Evolutionary conservation across 1,284 basidiomycete genomes (phyloP).

Genomic region (Pseudozyma tsukubaensis): DNA sequence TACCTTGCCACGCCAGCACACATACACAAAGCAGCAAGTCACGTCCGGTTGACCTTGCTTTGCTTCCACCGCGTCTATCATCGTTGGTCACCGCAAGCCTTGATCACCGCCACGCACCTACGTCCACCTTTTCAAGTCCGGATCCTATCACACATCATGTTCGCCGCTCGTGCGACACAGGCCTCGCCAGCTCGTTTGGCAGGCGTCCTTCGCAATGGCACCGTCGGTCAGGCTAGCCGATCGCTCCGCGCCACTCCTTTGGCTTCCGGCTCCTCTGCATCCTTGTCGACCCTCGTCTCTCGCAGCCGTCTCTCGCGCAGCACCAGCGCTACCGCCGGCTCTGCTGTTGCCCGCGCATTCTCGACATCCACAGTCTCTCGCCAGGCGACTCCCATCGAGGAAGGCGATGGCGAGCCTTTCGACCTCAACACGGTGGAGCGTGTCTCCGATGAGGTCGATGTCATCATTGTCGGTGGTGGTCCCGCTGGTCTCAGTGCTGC

Average conservation of each 20-base stretch:
- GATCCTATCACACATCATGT: slow-evolving; percentile 21
- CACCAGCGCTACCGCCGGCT: slow-evolving; percentile 16
- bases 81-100: background rate
- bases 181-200: slow-evolving; percentile 45
- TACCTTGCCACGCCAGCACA: background rate
- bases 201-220: slow-evolving; percentile 22
- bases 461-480: slow-evolving; percentile 95
- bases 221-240: slow-evolving; percentile 17
- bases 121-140: background rate
- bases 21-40: background rate
- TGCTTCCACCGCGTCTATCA: background rate
- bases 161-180: slow-evolving; percentile 34
- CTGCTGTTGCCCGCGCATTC: slow-evolving; percentile 31
- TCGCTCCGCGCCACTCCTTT: slow-evolving; percentile 28
- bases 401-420: slow-evolving; percentile 60
- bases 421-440: slow-evolving; percentile 65
- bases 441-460: slow-evolving; percentile 80
- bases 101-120: background rate
- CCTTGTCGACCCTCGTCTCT: slow-evolving; percentile 23
- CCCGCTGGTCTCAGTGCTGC: slow-evolving; percentile 96
- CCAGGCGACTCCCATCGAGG: slow-evolving; percentile 52
- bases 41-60: background rate
- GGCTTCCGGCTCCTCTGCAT: slow-evolving; percentile 20
- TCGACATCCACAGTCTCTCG: slow-evolving; percentile 32
- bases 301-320: slow-evolving; percentile 20